Base-by-base conservation (phyloP, 108 stramenopile species). In the Pseudonitzschia pungens region DNA sequence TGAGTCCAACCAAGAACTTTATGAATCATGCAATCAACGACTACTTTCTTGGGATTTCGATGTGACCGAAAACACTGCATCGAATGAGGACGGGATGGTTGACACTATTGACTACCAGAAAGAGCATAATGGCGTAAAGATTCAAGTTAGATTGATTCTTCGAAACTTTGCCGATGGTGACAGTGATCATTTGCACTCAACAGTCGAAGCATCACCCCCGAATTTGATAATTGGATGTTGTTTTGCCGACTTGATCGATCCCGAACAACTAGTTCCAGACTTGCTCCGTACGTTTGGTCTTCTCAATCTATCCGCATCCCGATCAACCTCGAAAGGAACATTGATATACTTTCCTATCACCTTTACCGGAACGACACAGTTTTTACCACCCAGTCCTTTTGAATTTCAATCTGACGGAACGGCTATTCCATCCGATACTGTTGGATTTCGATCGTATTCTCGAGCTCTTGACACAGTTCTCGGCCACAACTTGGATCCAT, bases 281-380 rank as follows among this genome's bases (percentile, higher is more conserved):
- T 57, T 93, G 64, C 18, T 78, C 2, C 60, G 70, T 9, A 62
- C 75, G 26, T 90, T 89, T 77, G 41, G 65, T 45, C 42, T 70
- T 16, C 33, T 74, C 54, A 44, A 44, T 50, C 4, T 6, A n/a
- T n/a, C 64, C 33, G 12, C 36, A 18, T 40, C 64, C 12, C 43
- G 45, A 53, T 45, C 62, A 2, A 60, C 42, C 6, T 31, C 16
- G 18, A n/a, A 56, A 36, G 36, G 50, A 27, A 83, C 87, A 15
- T 55, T 97, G 41, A 82, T 92, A 21, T 97, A 96, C 71, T 89
- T 97, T 69, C 96, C 96, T 16, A 97, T 97, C 40, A 97, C 96
- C 22, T 97, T 95, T 79, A 74, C 73, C 15, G 96, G 96, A 0
- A 81, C 68, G 54, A 97, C 94, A 0, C 85, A 87, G 33, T 87